Evolutionary conservation across 495 filamentous ascomycete species (phyloP).

Genomic region (Hypoxylon subgilvum): DNA sequence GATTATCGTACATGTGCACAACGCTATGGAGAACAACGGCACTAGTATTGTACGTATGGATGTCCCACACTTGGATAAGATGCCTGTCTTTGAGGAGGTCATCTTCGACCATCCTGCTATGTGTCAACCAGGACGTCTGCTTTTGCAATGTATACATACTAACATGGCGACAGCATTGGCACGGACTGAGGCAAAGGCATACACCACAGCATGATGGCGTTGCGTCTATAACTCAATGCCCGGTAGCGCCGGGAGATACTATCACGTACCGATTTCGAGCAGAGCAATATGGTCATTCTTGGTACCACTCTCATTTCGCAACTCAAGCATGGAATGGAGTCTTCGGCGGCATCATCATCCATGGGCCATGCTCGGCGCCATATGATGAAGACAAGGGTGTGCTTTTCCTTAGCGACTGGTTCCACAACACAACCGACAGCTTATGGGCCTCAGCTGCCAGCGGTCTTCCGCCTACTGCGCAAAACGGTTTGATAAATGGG

Average conservation of each 20-base stretch:
- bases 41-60: conserved; percentile 36
- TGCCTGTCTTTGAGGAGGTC: background rate
- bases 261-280: conserved; percentile 41
- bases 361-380: conserved; percentile 45
- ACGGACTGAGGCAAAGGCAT: conserved; percentile 29
- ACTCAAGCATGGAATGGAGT: conserved; percentile 54
- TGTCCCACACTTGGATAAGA: background rate
- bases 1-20: conserved; percentile 32
- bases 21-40: conserved; percentile 15
- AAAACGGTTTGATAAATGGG: conserved; percentile 59
- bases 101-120: no score
- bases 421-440: conserved; percentile 47
- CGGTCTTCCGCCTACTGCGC: conserved; percentile 42
- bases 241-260: conserved; percentile 47
- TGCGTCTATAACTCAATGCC: conserved; percentile 52
- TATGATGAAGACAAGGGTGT: conserved; percentile 49
- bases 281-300: conserved; percentile 56
- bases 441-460: conserved; percentile 37
- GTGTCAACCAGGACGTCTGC: no score
- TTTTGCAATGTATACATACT: no score
- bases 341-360: conserved; percentile 50
- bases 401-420: conserved; percentile 52
- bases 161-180: conserved; percentile 12
- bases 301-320: conserved; percentile 64
- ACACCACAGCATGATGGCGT: conserved; percentile 54